Evolutionary conservation across 257 asterid genomes (phyloP).

Genomic region (Lycium ferocissimum): DNA sequence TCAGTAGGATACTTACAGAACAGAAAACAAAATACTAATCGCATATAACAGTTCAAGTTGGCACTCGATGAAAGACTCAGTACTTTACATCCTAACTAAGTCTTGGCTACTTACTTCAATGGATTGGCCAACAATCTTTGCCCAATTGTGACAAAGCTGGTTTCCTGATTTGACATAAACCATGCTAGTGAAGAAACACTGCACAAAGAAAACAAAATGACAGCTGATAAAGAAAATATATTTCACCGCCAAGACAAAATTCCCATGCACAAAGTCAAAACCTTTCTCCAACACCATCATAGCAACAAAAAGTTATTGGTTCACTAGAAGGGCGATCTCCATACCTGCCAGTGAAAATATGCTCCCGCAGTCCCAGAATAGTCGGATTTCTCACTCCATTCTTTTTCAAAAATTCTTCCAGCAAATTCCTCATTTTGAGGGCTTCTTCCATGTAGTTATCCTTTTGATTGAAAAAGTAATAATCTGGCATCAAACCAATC

Average conservation of each 20-base stretch:
- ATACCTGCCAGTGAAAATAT: slow-evolving; percentile 96
- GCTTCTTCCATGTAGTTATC: slow-evolving; percentile 99
- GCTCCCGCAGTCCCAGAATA: slow-evolving; percentile 95
- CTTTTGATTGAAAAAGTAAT: slow-evolving; percentile 46
- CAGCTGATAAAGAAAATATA: neutral
- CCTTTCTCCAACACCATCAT: slow-evolving; percentile 1
- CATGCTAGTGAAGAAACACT: slow-evolving; percentile 99
- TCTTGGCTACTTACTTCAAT: slow-evolving; percentile 70
- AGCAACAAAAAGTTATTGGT: neutral
- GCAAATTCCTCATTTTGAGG: slow-evolving; percentile 88
- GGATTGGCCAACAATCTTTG: slow-evolving; percentile 96
- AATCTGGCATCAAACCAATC: slow-evolving; percentile 29
- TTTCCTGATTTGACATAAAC: slow-evolving; percentile 97
- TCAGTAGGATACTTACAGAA: neutral
- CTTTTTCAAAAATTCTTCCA: slow-evolving; percentile 85
- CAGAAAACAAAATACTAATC: slow-evolving; percentile 13
- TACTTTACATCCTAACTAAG: slow-evolving; percentile 31
- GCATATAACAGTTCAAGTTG: slow-evolving; percentile 29
- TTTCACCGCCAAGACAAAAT: neutral
- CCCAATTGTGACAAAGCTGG: slow-evolving; percentile 94
- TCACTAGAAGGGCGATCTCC: neutral
- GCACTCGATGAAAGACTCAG: slow-evolving; percentile 30
- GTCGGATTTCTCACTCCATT: slow-evolving; percentile 94
- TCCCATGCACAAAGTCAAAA: slow-evolving; percentile 6
- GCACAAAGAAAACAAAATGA: slow-evolving; percentile 35